Evolutionary conservation across 2,329 filamentous ascomycete genomes (phyloP), one percentile per base, ranked within the genome.

Genomic region (Chaetomiaceae sp.): DNA sequence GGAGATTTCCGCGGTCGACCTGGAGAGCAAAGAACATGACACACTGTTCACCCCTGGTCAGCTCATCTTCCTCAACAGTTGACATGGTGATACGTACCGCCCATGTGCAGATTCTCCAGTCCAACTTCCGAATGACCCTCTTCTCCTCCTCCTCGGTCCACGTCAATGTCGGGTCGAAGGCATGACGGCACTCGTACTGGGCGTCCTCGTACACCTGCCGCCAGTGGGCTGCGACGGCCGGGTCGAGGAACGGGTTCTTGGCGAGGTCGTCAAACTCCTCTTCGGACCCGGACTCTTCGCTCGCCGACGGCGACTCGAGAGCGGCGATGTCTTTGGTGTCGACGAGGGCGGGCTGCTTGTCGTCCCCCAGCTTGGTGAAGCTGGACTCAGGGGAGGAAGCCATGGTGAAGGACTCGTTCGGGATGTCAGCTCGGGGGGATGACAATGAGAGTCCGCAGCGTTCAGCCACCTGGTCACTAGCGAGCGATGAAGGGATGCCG

Each of bases 21-120:
- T 85, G 78, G 6, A 85, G 72, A 1, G 77, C 78, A 59, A 84
- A 82, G 64, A 85, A 84, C 66, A 83, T 83, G 29, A 83, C 57
- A 54, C 79, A 82, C 65, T 51, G 66, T 67, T 59, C 69, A 15
- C 14, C n/a, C 31, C 4, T 23, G 19, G 40, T 56, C 22, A 57
- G 43, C 33, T 31, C n/a, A n/a, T n/a, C n/a, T 34, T 5, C 8
- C 46, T 38, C 20, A 17, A 7, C 29, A 38, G 15, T 4, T 17
- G 20, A 34, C 12, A 12, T n/a, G 38, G 3, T 12, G 5, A 44
- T 5, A 52, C 68, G 25, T 66, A 71, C 69, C 43, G 71, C 70
- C 71, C 71, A 74, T 6, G 71, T 53, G 36, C 69, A 72, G 9
- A 73, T 69, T 27, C 66, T 64, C 66, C 64, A 70, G 59, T 74